Evolutionary conservation across 78 protist species (phyloP), one percentile per base, ranked within the genome.

Genomic region (Polysphondylium violaceum): DNA sequence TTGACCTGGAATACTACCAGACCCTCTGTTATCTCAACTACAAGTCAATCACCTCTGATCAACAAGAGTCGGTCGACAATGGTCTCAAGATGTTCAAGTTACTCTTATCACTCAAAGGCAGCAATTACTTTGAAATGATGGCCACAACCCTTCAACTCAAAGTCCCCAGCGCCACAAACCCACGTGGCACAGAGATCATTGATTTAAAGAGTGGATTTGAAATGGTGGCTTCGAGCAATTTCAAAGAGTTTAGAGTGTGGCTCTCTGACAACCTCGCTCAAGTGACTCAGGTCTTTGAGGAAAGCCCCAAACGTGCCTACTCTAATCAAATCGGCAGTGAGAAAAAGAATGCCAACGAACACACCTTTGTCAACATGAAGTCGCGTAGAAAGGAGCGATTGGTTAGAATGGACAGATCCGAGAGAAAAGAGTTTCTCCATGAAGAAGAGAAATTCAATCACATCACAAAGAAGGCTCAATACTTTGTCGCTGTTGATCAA

Each of bases 191-290:
- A 5, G 91, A 83, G 16, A 7, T 69, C 23, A 69, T 69, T 9
- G 91, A 83, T 51, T 35, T 83, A 1, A 74, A 63, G 41, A 77
- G 81, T 1, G 91, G 91, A 1, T 83, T 83, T 21, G 91, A 83
- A 11, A 14, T 83, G 5, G 40, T 83, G 19, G 41, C 50, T 2
- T 16, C 41, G 19, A 29, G 50, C 29, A 53, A 74, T 69, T 14
- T 0, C 9, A 31, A 50, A 25, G 91, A 67, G 11, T 83, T 83
- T 12, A 68, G 69, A 40, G 17, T 9, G 21, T 83, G 79, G 81
- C 55, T 68, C 9, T 23, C 53, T 27, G 91, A 83, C 9, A 83
- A 83, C n/a, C 36, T 83, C 17, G n/a, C 27, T 8, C 25, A 27
- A 11, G 21, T 83, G 6, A 44, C 60, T 29, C 51, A 53, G 64